A percentile compares a stretch with the other conserved stretches of the same genome.
phyloP scores from a whole-genome alignment of 1,139 yeast genomes.

The Scheffersomyces insectosa region DNA sequence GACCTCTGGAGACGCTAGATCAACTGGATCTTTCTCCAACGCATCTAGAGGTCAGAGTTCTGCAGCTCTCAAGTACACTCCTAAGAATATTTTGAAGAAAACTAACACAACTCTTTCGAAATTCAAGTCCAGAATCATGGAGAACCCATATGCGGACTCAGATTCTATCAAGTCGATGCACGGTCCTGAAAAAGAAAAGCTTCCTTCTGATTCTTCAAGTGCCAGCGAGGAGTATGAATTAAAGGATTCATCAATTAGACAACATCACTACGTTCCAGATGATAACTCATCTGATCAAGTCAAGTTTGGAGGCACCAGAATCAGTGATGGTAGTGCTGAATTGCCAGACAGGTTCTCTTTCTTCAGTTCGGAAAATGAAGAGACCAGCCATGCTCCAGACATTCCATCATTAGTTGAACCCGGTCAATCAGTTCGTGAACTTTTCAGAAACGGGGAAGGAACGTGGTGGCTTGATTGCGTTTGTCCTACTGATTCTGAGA shows the following conservation, averaged over 20 bases:
- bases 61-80: slow-evolving; percentile 69
- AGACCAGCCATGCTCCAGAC: slow-evolving; percentile 87
- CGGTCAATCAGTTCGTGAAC: slow-evolving; percentile 61
- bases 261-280: slow-evolving; percentile 2
- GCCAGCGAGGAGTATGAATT: slow-evolving; percentile 21
- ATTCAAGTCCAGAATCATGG: slow-evolving; percentile 6
- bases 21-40: slow-evolving; percentile 22
- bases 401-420: slow-evolving; percentile 70
- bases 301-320: slow-evolving; percentile 35
- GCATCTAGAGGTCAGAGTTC: slow-evolving; percentile 13
- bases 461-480: slow-evolving; percentile 79
- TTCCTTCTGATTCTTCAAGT: slow-evolving; percentile 28
- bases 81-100: slow-evolving; percentile 34
- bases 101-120: slow-evolving; percentile 13
- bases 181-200: slow-evolving; percentile 12
- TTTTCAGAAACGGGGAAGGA: slow-evolving; percentile 64
- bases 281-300: slow-evolving; percentile 26
- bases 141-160: slow-evolving; percentile 2
- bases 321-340: slow-evolving; percentile 23
- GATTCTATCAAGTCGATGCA: slow-evolving; percentile 8
- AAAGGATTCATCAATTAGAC: slow-evolving; percentile 4
- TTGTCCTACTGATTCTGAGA: slow-evolving; percentile 69
- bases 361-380: slow-evolving; percentile 78
- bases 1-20: slow-evolving; percentile 20
- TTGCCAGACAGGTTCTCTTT: slow-evolving; percentile 71